Evolutionary conservation across 106 monocot genomes (phyloP), one percentile per base, ranked within the genome.

Genomic region (Narthecium ossifragum): DNA sequence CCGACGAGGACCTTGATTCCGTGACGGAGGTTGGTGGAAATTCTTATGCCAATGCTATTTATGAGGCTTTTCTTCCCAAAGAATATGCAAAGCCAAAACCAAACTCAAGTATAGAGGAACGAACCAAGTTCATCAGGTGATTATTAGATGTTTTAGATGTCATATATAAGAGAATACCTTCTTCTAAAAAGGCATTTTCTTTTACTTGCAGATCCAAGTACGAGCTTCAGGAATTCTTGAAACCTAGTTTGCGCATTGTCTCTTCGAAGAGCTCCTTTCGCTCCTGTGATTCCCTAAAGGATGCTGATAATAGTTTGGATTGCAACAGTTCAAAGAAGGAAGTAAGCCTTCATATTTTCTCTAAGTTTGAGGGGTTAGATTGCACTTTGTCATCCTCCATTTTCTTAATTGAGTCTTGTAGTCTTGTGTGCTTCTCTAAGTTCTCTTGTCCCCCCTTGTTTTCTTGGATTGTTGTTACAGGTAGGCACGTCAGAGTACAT

Each of bases 21-120:
- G 80, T 94, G 93, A 41, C 89, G 13, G 88, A 88, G 61, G 88
- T 94, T 60, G 89, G 93, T 46, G 93, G 93, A 34, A 94, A 94
- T 60, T 85, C 88, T 29, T 80, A 72, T 75, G 93, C 93, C 0
- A 94, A 94, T 70, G 71, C 89, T 27, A 89, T 89, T 24, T 94
- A 89, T 65, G 93, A 94, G 65, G 89, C 88, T 22, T 94, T 82
- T 72, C 79, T 85, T 51, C 89, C 93, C 14, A 40, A 64, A 62
- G 70, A 37, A 27, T 57, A 66, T 70, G 31, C 53, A 59, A 94
- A 89, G 30, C 93, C 93, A 15, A 70, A 58, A 3, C 39, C 82
- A 58, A 64, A 85, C 43, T 59, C 93, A 20, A 75, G 75, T 62
- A 48, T 65, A 26, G 89, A 88, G 39, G 83, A 94, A 33, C 73